Conservation (phyloP, 306 rosid genomes). For the Abrus pulchellus region DNA sequence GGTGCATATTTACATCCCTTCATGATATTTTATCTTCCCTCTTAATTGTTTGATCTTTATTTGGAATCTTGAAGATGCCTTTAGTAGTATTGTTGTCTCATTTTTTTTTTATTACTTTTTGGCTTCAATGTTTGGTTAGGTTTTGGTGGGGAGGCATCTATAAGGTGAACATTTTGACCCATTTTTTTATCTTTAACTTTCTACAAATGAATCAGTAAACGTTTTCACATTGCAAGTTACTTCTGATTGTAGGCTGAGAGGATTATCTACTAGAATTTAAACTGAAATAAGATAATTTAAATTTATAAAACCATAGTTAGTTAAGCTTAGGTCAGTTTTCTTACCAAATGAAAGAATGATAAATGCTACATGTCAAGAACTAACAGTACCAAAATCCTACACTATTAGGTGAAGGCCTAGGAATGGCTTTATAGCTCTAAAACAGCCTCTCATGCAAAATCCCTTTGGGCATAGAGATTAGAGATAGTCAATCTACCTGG, state of each 20-base stretch:
- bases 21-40: constrained; percentile 28
- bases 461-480: neutral
- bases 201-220: constrained; percentile 33
- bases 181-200: neutral
- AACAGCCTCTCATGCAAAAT: neutral
- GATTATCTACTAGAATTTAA: constrained; percentile 10
- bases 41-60: constrained; percentile 15
- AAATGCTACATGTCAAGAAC: constrained; percentile 26
- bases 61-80: constrained; percentile 1
- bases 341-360: neutral
- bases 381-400: constrained; percentile 3
- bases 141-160: constrained; percentile 87
- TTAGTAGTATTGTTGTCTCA: constrained; percentile 12
- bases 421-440: neutral
- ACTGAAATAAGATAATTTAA: neutral
- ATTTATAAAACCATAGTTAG: neutral
- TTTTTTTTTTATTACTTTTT: constrained; percentile 39
- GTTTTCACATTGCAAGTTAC: constrained; percentile 36
- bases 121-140: constrained; percentile 56
- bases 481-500: neutral
- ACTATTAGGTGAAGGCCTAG: neutral
- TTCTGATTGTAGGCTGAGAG: neutral
- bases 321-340: neutral
- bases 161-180: constrained; percentile 64
- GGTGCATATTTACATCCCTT: constrained; percentile 53